phyloP scores from a whole-genome alignment of 352 stramenopile genomes.

The Sclerospora graminicola region DNA sequence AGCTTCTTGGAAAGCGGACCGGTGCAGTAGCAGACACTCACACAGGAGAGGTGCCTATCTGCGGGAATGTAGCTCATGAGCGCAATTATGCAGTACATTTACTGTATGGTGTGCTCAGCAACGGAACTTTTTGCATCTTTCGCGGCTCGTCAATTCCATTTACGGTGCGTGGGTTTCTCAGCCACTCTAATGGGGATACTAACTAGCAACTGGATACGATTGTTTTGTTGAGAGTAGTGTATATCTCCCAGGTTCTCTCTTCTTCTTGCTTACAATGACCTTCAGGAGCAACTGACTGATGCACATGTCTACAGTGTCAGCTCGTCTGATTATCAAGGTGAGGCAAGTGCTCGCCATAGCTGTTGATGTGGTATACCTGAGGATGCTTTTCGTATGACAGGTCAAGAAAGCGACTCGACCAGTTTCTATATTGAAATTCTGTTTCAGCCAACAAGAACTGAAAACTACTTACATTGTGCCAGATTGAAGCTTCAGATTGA shows the following conservation, averaged over 20 bases:
- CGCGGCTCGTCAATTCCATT: conserved; percentile 55
- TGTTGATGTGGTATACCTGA: not conserved
- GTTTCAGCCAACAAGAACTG: conserved; percentile 32
- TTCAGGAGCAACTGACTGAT: conserved; percentile 36
- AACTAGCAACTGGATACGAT: not conserved
- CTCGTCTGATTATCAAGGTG: conserved; percentile 63
- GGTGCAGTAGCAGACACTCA: conserved; percentile 52
- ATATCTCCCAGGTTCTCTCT: conserved; percentile 46
- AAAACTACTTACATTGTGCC: conserved; percentile 41
- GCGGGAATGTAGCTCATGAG: conserved; percentile 37
- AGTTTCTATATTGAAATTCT: conserved; percentile 54
- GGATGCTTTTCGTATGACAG: conserved; percentile 19
- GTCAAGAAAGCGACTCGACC: conserved; percentile 35
- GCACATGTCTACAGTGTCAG: conserved; percentile 47
- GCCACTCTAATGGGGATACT: not conserved
- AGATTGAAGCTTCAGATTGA: conserved; percentile 50
- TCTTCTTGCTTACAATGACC: conserved; percentile 33
- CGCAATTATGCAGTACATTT: conserved; percentile 66
- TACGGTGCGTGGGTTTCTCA: conserved; percentile 31
- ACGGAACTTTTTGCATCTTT: conserved; percentile 67
- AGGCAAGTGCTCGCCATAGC: not conserved
- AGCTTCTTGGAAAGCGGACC: conserved; percentile 43
- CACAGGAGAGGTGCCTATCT: conserved; percentile 50
- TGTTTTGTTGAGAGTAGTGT: conserved; percentile 26
- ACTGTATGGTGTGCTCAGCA: conserved; percentile 47